A percentile compares a stretch with the other conserved stretches of the same genome.
phyloP scores from a whole-genome alignment of 805 yeast genomes.

The Ogataea chonburiensis region DNA sequence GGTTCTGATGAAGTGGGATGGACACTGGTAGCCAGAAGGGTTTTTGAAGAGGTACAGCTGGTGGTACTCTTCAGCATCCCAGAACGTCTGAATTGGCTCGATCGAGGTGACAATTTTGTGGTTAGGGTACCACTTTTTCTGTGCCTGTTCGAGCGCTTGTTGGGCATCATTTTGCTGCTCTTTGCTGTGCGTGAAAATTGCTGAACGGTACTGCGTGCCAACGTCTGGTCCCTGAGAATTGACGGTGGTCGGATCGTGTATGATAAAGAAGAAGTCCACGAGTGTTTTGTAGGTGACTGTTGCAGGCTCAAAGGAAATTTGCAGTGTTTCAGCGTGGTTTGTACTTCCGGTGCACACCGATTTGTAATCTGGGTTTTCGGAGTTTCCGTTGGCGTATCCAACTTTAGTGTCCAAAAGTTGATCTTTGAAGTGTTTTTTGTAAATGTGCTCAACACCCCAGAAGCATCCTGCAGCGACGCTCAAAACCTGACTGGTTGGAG shows the following conservation, averaged over 20 bases:
- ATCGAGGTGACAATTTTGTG: conserved; percentile 67
- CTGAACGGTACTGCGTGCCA: conserved; percentile 91
- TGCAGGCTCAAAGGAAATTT: conserved; percentile 76
- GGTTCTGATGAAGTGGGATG: conserved; percentile 79
- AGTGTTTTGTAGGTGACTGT: conserved; percentile 58
- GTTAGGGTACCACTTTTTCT: conserved; percentile 73
- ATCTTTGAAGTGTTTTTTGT: conserved; percentile 61
- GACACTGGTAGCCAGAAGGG: conserved; percentile 87
- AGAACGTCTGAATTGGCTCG: conserved; percentile 66
- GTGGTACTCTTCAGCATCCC: conserved; percentile 96
- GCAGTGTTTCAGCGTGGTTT: conserved; percentile 77
- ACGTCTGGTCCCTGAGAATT: conserved; percentile 83
- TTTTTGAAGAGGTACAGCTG: conserved; percentile 77
- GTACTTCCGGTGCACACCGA: conserved; percentile 79
- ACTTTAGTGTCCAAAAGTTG: conserved; percentile 77
- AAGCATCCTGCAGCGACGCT: conserved; percentile 70
- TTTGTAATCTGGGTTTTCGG: conserved; percentile 57
- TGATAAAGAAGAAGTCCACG: conserved; percentile 80
- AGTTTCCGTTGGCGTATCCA: conserved; percentile 84
- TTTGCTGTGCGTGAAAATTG: conserved; percentile 59
- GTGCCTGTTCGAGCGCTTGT: conserved; percentile 50
- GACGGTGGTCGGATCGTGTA: conserved; percentile 90
- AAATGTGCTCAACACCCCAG: conserved; percentile 90
- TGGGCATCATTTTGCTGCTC: conserved; percentile 46
- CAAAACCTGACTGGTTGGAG: conserved; percentile 46